Evolutionary conservation across 164 flowering plant genomes (phyloP).

Genomic region (Sedum album): DNA sequence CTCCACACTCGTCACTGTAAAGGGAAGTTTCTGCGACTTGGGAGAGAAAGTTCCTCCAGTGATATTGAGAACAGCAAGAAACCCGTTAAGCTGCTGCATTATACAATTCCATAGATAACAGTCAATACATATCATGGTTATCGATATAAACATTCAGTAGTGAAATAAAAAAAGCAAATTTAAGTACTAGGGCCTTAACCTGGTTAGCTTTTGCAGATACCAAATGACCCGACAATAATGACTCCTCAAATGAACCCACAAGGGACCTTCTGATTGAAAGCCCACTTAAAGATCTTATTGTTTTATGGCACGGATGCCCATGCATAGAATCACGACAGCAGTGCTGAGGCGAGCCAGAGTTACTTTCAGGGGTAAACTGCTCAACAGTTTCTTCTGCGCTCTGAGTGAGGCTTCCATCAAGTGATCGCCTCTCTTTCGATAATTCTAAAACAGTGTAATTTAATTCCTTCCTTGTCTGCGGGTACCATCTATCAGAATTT

Average conservation of each 20-base stretch:
- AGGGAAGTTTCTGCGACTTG: no score
- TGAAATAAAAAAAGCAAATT: neutral
- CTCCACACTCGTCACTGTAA: constrained; percentile 81
- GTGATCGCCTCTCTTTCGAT: no score
- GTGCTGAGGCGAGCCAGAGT: constrained; percentile 6
- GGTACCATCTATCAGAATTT: constrained; percentile 22
- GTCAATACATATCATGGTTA: neutral
- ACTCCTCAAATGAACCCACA: no score
- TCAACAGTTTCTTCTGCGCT: no score
- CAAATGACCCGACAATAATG: no score
- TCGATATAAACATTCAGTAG: neutral
- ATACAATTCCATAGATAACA: neutral
- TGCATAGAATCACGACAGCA: constrained; percentile 21
- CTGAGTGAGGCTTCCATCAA: no score
- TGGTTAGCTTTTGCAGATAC: no score
- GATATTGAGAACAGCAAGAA: no score
- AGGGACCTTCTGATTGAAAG: constrained; percentile 65
- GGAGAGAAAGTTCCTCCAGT: constrained; percentile 85
- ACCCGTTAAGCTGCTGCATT: constrained; percentile 67
- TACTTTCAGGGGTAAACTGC: no score
- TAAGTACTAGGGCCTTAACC: constrained; percentile 27
- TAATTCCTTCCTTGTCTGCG: constrained; percentile 16
- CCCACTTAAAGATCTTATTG: no score
- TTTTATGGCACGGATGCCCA: constrained; percentile 22
- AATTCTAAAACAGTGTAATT: constrained; percentile 18